Conservation (phyloP, 1,284 basidiomycete genomes). For the Fomitiporia mediterranea region DNA sequence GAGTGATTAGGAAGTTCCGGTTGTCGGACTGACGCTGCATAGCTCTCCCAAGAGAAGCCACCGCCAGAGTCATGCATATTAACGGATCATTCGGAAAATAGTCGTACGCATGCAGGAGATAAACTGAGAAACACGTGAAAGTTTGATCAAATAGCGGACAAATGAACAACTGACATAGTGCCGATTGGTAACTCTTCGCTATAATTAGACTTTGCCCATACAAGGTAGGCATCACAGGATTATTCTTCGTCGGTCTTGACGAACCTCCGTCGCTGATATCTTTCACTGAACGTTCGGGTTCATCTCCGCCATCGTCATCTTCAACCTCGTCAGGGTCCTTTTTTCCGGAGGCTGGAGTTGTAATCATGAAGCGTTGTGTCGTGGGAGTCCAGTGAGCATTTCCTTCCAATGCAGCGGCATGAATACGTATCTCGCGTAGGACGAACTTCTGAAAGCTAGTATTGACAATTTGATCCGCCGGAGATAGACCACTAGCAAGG, state of each 20-base stretch:
- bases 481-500: conserved; percentile 61
- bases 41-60: conserved; percentile 83
- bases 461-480: conserved; percentile 71
- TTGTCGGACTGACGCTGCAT: conserved; percentile 96
- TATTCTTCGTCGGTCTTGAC: conserved; percentile 62
- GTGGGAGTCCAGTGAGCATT: conserved; percentile 52
- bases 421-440: conserved; percentile 68
- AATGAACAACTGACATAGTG: conserved; percentile 65
- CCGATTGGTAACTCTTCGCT: conserved; percentile 85
- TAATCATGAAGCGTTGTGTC: conserved; percentile 46
- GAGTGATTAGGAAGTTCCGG: conserved; percentile 78
- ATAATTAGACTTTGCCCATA: conserved; percentile 86
- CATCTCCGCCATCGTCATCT: conserved; percentile 30
- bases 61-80: conserved; percentile 76
- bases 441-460: conserved; percentile 78
- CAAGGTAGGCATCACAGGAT: conserved; percentile 71
- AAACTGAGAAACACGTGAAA: conserved; percentile 48
- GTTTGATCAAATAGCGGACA: conserved; percentile 9
- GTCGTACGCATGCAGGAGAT: conserved; percentile 85
- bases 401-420: conserved; percentile 57
- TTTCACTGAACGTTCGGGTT: conserved; percentile 24
- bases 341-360: conserved; percentile 12
- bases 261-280: conserved; percentile 26
- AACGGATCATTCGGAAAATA: conserved; percentile 81
- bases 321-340: conserved; percentile 26